A percentile compares a stretch with the other conserved stretches of the same genome.
These are phyloP conservation scores for Hypoxylon perforatum DNA, from an alignment of 495 filamentous ascomycete species.

Conservation along the genomic window DNA sequence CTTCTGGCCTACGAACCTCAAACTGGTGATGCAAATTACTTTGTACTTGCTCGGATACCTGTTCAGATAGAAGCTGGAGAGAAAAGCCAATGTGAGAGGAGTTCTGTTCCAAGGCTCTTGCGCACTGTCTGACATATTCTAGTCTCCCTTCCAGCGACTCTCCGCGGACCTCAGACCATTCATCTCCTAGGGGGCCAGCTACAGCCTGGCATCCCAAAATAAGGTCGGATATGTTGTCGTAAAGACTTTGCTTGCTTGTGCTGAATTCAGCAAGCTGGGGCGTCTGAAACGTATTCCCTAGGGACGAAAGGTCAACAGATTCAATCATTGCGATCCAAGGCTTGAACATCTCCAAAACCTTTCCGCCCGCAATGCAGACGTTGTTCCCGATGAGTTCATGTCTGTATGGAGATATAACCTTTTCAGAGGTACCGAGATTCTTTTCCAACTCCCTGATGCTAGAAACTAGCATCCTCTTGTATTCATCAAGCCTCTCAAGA, in stretches of 20 bases:
- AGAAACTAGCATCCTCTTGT: constrained; percentile 80
- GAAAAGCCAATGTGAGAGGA: constrained; percentile 90
- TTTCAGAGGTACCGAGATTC: constrained; percentile 77
- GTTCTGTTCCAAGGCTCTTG: constrained; percentile 83
- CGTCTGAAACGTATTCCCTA: constrained; percentile 80
- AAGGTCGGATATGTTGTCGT: constrained; percentile 92
- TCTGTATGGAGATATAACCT: constrained; percentile 74
- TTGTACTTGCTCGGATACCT: constrained; percentile 80
- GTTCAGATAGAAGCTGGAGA: constrained; percentile 84
- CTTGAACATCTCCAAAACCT: constrained; percentile 85
- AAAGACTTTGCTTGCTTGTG: constrained; percentile 88
- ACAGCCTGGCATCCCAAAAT: constrained; percentile 86
- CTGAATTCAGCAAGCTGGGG: constrained; percentile 89
- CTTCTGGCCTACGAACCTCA: constrained; percentile 53
- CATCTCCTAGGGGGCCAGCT: constrained; percentile 88
- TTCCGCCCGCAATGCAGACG: constrained; percentile 76
- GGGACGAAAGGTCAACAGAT: constrained; percentile 82
- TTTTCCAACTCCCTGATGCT: constrained; percentile 88
- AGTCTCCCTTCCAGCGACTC: constrained; percentile 91
- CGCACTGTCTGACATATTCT: constrained; percentile 77
- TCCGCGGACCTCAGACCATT: constrained; percentile 92
- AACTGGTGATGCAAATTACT: constrained; percentile 57
- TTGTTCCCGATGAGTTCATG: constrained; percentile 80
- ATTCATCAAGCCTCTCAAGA: constrained; percentile 84
- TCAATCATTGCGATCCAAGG: constrained; percentile 89